Conservation (phyloP, 2,329 filamentous ascomycete species). For the Pseudopithomyces chartarum region DNA sequence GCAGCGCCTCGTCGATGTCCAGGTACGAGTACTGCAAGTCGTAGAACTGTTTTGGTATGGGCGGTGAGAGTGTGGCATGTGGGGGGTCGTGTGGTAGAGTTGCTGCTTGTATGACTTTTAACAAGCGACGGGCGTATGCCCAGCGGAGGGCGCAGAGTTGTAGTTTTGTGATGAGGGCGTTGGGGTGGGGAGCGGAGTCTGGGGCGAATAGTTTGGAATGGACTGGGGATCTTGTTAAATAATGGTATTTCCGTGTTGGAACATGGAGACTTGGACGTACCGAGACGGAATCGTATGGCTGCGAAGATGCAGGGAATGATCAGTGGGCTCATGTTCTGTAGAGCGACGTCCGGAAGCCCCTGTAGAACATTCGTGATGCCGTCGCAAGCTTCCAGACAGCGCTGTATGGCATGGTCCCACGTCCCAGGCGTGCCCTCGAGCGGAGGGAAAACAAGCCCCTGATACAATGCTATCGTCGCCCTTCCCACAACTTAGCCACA, state of each 20-base stretch:
- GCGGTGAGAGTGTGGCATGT: slow-evolving; percentile 12
- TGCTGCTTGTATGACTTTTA: slow-evolving; percentile 31
- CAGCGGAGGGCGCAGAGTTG: slow-evolving; percentile 30
- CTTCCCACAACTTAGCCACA: slow-evolving; percentile 2
- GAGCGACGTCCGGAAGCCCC: slow-evolving; percentile 21
- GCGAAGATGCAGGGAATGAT: slow-evolving; percentile 31
- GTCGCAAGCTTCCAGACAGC: slow-evolving; percentile 33
- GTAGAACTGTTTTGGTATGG: slow-evolving; percentile 30
- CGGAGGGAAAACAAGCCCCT: slow-evolving; percentile 23
- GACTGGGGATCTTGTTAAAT: slow-evolving; percentile 15
- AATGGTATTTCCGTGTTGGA: too few relatives aligned
- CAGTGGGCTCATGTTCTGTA: slow-evolving; percentile 28
- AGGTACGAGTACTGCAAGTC: slow-evolving; percentile 32
- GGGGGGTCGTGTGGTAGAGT: slow-evolving; percentile 7
- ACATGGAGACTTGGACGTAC: slow-evolving; percentile 1
- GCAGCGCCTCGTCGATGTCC: slow-evolving; percentile 31
- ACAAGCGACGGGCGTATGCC: slow-evolving; percentile 24
- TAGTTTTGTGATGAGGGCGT: slow-evolving; percentile 29
- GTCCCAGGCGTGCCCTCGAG: slow-evolving; percentile 27
- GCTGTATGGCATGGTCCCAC: slow-evolving; percentile 34
- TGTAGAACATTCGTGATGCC: slow-evolving; percentile 28
- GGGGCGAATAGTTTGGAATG: slow-evolving; percentile 30
- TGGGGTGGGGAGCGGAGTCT: slow-evolving; percentile 25
- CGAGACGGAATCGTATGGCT: slow-evolving; percentile 29
- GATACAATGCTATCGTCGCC: slow-evolving; percentile 29